Evolutionary conservation across 2,329 filamentous ascomycete species (phyloP).

Genomic region (Aspergillus phoenicis): DNA sequence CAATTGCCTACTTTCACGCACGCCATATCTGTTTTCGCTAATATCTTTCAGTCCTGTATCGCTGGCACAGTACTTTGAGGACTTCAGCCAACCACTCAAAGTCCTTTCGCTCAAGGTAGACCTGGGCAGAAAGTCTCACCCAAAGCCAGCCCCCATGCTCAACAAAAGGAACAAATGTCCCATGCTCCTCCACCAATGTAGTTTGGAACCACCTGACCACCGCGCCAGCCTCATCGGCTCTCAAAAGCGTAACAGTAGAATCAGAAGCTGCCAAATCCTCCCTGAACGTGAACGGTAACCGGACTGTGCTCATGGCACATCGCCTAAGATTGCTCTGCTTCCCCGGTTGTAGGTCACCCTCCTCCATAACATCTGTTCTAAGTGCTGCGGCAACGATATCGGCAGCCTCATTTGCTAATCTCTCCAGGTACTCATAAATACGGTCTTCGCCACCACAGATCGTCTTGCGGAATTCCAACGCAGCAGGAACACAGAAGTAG

Average conservation of each 20-base stretch:
- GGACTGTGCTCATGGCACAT: slow-evolving; percentile 73
- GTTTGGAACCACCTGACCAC: slow-evolving; percentile 63
- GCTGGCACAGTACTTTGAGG: slow-evolving; percentile 58
- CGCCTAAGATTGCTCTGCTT: slow-evolving; percentile 27
- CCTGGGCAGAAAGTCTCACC: slow-evolving; percentile 75
- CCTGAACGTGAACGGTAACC: slow-evolving; percentile 56
- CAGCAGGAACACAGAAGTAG: slow-evolving; percentile 71
- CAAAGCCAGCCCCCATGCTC: slow-evolving; percentile 66
- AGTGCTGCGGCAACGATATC: slow-evolving; percentile 62
- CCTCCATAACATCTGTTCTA: slow-evolving; percentile 71
- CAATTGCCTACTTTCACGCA: too few species aligned
- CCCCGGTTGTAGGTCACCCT: slow-evolving; percentile 50
- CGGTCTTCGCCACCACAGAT: slow-evolving; percentile 72
- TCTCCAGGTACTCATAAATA: slow-evolving; percentile 65
- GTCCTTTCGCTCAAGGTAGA: slow-evolving; percentile 79
- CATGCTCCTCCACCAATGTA: slow-evolving; percentile 58
- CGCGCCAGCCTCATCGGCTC: slow-evolving; percentile 23
- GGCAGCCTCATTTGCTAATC: slow-evolving; percentile 66
- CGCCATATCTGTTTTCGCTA: too few species aligned
- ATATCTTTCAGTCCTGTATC: too few species aligned
- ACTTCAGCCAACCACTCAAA: slow-evolving; percentile 69
- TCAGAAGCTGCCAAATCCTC: too few species aligned
- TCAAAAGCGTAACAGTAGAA: slow-evolving; percentile 40
- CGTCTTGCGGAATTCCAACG: slow-evolving; percentile 69
- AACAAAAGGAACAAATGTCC: slow-evolving; percentile 71